phyloP scores from a whole-genome alignment of 2,329 filamentous ascomycete species.

The Cercospora nicotianae region DNA sequence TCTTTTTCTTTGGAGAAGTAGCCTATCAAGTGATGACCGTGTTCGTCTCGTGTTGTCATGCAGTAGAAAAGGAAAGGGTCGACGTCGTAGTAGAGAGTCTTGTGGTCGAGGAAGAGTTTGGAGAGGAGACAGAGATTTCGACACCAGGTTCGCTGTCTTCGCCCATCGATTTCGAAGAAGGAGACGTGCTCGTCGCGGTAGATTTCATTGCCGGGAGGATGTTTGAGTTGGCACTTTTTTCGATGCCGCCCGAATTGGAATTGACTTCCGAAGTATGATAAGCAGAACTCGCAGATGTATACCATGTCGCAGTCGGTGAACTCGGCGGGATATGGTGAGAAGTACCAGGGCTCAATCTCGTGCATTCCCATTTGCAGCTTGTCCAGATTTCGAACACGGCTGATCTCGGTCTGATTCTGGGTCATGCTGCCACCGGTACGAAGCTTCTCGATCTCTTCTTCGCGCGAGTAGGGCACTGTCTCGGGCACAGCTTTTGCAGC shows the following conservation, averaged over 20 bases:
- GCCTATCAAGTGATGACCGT: slow-evolving; percentile 94
- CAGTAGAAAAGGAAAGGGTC: slow-evolving; percentile 98
- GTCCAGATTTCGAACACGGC: slow-evolving; percentile 89
- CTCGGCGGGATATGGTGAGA: slow-evolving; percentile 89
- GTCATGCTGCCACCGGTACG: slow-evolving; percentile 97
- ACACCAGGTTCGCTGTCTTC: slow-evolving; percentile 92
- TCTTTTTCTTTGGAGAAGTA: slow-evolving; percentile 99
- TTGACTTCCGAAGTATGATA: slow-evolving; percentile 82
- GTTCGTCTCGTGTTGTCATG: slow-evolving; percentile 86
- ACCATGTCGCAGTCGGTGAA: slow-evolving; percentile 88
- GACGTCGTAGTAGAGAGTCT: slow-evolving; percentile 99
- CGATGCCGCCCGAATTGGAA: slow-evolving; percentile 84
- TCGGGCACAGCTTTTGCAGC: slow-evolving; percentile 54
- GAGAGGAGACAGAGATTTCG: slow-evolving; percentile 91
- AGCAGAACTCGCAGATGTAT: slow-evolving; percentile 96
- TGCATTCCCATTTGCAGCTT: slow-evolving; percentile 90
- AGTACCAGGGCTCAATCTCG: slow-evolving; percentile 97
- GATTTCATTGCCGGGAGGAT: slow-evolving; percentile 96
- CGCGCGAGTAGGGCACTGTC: slow-evolving; percentile 64
- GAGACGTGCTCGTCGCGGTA: slow-evolving; percentile 92
- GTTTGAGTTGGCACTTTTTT: slow-evolving; percentile 82
- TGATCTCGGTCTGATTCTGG: slow-evolving; percentile 95
- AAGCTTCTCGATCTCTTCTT: slow-evolving; percentile 95
- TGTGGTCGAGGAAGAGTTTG: slow-evolving; percentile 96
- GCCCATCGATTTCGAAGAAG: slow-evolving; percentile 96